Percentiles rank a stretch among this genome's conserved stretches.
Conservation (phyloP, 352 stramenopile genomes). For the Pythium biforme region DNA sequence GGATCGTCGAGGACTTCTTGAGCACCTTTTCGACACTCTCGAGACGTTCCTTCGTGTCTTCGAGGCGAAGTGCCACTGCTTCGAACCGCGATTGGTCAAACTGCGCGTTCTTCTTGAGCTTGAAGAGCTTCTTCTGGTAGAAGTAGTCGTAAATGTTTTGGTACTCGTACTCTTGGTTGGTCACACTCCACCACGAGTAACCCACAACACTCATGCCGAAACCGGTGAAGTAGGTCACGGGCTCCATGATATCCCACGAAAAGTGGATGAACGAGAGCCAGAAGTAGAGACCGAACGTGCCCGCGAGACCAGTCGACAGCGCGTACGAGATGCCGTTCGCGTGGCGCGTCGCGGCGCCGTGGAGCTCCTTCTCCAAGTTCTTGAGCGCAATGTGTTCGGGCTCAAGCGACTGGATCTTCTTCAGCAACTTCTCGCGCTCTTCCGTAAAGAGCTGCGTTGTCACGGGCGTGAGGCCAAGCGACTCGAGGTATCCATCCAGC, state of each 20-base stretch:
- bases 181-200: conserved; percentile 84
- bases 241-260: conserved; percentile 91
- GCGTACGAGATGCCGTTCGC: conserved; percentile 54
- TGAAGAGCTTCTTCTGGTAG: conserved; percentile 60
- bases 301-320: conserved; percentile 62
- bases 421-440: conserved; percentile 57
- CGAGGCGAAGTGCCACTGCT: conserved; percentile 40
- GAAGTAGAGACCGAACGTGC: conserved; percentile 83
- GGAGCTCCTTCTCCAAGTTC: conserved; percentile 62
- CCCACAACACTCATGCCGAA: conserved; percentile 76
- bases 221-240: conserved; percentile 87
- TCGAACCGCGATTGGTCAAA: conserved; percentile 59
- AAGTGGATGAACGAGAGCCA: conserved; percentile 89
- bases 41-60: conserved; percentile 38
- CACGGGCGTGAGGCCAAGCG: conserved; percentile 65
- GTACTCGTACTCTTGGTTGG: conserved; percentile 88
- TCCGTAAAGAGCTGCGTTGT: conserved; percentile 67
- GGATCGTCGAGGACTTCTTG: conserved; percentile 57
- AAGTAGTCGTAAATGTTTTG: conserved; percentile 87
- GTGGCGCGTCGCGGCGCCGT: conserved; percentile 56
- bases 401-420: conserved; percentile 68
- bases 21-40: conserved; percentile 58
- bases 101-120: conserved; percentile 51
- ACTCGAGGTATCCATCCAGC: conserved; percentile 76
- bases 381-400: conserved; percentile 65